Percentiles rank a stretch among this genome's conserved stretches.
Evolutionary conservation across 2,329 filamentous ascomycete species (phyloP).

Genomic region (Cucurbitaria berberidis): DNA sequence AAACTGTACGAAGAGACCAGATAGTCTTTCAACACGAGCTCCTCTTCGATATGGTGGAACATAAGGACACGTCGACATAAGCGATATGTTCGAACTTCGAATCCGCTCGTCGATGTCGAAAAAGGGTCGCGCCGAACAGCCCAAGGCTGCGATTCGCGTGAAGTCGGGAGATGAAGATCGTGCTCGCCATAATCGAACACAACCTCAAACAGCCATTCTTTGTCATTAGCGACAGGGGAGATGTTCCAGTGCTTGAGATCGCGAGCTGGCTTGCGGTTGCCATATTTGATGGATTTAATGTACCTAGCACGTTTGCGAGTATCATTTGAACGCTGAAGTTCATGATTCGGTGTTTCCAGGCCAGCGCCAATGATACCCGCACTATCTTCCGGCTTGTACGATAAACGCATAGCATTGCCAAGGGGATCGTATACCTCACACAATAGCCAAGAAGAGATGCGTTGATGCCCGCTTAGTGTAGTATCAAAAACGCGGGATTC

Average conservation of each 20-base stretch:
- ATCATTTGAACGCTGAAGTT: slow-evolving; percentile 6
- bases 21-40: background rate
- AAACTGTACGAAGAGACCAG: background rate
- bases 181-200: slow-evolving; percentile 38
- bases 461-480: background rate
- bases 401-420: slow-evolving; percentile 26
- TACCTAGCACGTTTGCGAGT: slow-evolving; percentile 6
- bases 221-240: background rate
- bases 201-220: slow-evolving; percentile 40
- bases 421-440: slow-evolving; percentile 18
- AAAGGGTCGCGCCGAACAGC: slow-evolving; percentile 35
- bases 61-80: slow-evolving; percentile 43
- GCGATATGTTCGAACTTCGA: slow-evolving; percentile 42
- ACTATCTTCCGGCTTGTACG: slow-evolving; percentile 31
- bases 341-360: background rate
- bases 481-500: background rate
- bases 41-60: slow-evolving; percentile 39
- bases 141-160: slow-evolving; percentile 22
- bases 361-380: background rate
- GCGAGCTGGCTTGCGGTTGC: slow-evolving; percentile 12
- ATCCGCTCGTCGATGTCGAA: slow-evolving; percentile 31
- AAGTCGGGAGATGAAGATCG: slow-evolving; percentile 16
- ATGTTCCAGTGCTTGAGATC: background rate
- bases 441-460: slow-evolving; percentile 34
- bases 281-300: slow-evolving; percentile 24